Base-by-base conservation (phyloP, 2,329 filamentous ascomycete genomes). In the Phialophora chinensis region DNA sequence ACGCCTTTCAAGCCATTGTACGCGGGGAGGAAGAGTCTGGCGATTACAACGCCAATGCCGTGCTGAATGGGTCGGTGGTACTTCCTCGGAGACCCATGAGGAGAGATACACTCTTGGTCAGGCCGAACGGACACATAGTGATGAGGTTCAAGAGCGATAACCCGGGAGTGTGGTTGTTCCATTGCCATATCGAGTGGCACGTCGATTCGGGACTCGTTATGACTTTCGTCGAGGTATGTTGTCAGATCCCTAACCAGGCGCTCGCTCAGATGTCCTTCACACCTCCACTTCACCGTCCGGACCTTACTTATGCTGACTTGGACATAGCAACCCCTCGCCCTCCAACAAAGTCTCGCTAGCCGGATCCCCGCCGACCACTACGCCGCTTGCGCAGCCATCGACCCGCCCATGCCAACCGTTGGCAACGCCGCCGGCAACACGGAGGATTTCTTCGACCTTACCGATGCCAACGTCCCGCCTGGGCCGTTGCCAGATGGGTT, bases 351-450 rank as follows among this genome's bases (percentile, higher is more conserved):
- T 0, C 72, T 90, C 42, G 79, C 66, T 20, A 6, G 20, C 12
- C 44, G 27, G 14, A 69, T 74, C 25, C 72, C 72, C 2, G 60
- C 67, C 35, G 63, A 69, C 53, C 71, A 73, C 62, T 69, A 61
- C 47, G 69, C 63, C 23, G 68, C 69, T 4, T 74, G 73, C 60
- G 78, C 79, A 4, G 84, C 81, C 78, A 79, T 8, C 77, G 87
- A 0, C 82, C 86, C 0, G 5, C 58, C 58, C 10, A 66, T 68
- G 52, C 60, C 63, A 4, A 84, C 79, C 0, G 73, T 74, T 2
- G 92, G 92, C 3, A 95, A 95, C 72, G 92, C 91, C 0, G 92
- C 91, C 0, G 92, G 84, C 0, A 92, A 93, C 73, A 88, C 86
- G 0, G 75, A 78, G 0, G 78, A 94, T 71, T 79, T 87, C 8